Base-by-base conservation (phyloP, 106 monocot genomes). In the Acorus calamus region DNA sequence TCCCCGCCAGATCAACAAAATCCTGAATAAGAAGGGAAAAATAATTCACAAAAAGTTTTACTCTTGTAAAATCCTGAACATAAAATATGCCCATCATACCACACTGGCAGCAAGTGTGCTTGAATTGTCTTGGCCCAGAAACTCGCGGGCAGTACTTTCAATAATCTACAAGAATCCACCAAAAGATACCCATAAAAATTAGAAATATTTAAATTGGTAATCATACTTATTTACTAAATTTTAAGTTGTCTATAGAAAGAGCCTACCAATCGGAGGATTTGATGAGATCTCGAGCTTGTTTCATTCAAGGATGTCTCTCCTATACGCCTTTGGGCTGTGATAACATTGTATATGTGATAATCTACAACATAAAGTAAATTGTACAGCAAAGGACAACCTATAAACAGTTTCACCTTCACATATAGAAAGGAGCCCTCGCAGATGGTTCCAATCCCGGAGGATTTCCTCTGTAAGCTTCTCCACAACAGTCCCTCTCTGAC, bases 221-320 rank as follows among this genome's bases (percentile, higher is more conserved):
- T 28, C 28, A 28, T 28, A 28, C 28, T 28, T 28, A 28, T 28
- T 28, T 28, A 28, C 28, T 28, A 28, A 28, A 28, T 28, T 28
- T 28, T 28, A 28, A 28, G 1, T 28, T 28, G 28, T 28, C 28
- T 28, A 28, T 28, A 28, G 28, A 41, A 50, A 53, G 11, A 57
- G 10, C 79, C 58, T 47, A 88, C 88, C 78, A 88, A 66, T 78
- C 84, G 71, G 58, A 88, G 80, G 67, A 88, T 88, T 68, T 88
- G 88, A 68, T 88, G 88, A 46, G 88, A 88, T 81, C 88, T 78
- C 53, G 88, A 88, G 64, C 88, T 88, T 63, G 69, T 72, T 74
- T 88, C 88, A 71, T 88, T 88, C 57, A 88, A 67, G 11, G 69
- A 63, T 9, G 88, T 88, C 72, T 88, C 88, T 47, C 84, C 88